Base-by-base conservation (phyloP, 208 protist genomes). In the Crithidia sp. region DNA sequence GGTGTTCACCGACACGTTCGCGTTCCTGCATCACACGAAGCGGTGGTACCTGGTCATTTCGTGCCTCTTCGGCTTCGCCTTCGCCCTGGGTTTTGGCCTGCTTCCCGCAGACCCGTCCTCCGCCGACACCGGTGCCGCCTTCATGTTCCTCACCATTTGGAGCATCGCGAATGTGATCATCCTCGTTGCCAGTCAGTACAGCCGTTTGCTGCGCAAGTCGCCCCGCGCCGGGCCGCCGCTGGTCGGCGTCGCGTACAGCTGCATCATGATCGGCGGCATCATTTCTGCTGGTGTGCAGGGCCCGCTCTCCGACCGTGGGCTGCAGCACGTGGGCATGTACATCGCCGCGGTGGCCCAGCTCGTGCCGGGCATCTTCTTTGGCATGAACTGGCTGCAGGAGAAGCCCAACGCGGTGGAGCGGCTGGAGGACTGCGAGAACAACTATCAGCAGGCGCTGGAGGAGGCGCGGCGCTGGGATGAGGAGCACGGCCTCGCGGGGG, bases 111-210 rank as follows among this genome's bases (percentile, higher is more conserved):
- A 73, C 57, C 40, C 12, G 14, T 76, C 67, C 4, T 80, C 74
- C 19, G 87, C 72, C 37, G 19, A 71, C 45, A 67, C 70, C 8
- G 82, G 70, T 12, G 77, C 76, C 47, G 82, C 65, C 40, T 75
- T 92, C 53, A 74, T 84, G 55, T 92, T 92, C 61, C 55, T 87
- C n/a, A 77, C 68, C 6, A 41, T 76, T 49, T 83, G 85, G 61
- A 70, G 71, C 19, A 81, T 81, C 50, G 75, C 78, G 0, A 86
- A 82, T 52, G 61, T 92, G 13, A 85, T 88, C 65, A 87, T 89
- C n/a, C 87, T 92, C n/a, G 81, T 79, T 12, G 67, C 88, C 50
- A 82, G 87, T 7, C 72, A 83, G 60, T 89, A 89, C 82, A 86
- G 73, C 74, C 79, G 83, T 16, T 37, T 83, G 37, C 79, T 92